Evolutionary conservation across 768 basidiomycete species (phyloP).

Genomic region (Mycena filopes): DNA sequence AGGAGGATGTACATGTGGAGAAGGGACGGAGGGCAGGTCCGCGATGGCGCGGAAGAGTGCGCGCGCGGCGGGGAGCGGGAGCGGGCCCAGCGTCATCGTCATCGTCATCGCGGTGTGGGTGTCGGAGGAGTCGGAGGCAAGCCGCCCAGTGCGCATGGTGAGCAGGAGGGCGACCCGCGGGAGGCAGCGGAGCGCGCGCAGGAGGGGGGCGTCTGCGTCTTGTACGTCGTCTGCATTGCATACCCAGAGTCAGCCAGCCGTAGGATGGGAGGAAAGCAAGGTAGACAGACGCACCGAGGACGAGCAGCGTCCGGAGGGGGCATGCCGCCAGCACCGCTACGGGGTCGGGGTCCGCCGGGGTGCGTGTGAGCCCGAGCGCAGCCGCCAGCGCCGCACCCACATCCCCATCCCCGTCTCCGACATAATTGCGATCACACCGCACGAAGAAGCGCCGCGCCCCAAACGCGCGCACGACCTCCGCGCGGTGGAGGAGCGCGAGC

Average conservation of each 20-base stretch:
- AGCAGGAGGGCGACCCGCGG: slow-evolving; percentile 25
- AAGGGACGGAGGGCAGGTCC: slow-evolving; percentile 7
- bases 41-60: slow-evolving; percentile 28
- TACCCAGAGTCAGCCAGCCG: background rate
- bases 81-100: no score
- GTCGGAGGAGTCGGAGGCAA: no score
- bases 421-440: no score
- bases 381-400: background rate
- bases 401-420: background rate
- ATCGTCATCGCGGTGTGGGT: no score
- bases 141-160: background rate
- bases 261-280: background rate
- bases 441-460: slow-evolving; percentile 20
- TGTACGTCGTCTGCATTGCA: background rate
- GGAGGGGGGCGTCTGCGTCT: background rate
- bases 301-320: slow-evolving; percentile 14
- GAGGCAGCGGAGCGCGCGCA: slow-evolving; percentile 5
- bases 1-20: no score
- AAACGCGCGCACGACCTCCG: slow-evolving; percentile 13
- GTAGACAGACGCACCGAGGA: slow-evolving; percentile 15
- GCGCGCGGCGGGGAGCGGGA: slow-evolving; percentile 23
- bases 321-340: slow-evolving; percentile 6
- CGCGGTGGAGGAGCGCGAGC: slow-evolving; percentile 20
- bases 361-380: background rate
- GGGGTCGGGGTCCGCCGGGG: background rate